Evolutionary conservation across 2,329 filamentous ascomycete genomes (phyloP).

Genomic region (Colletotrichum godetiae): DNA sequence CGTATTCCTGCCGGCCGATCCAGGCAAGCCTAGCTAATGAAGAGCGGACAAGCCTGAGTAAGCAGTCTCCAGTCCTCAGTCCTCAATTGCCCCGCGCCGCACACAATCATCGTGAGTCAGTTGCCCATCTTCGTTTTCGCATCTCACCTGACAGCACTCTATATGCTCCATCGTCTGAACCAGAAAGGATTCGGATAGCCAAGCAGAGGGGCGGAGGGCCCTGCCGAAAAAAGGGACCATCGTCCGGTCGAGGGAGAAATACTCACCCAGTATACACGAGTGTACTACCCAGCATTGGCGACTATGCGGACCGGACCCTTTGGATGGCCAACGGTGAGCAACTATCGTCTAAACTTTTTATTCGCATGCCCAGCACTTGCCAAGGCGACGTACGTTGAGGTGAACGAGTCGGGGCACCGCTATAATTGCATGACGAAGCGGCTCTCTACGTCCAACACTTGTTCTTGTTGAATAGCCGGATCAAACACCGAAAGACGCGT

Average conservation of each 20-base stretch:
- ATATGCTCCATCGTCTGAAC: slow-evolving; percentile 20
- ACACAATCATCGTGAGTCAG: slow-evolving; percentile 24
- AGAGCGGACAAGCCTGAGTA: slow-evolving; percentile 1
- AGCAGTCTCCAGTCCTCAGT: background rate
- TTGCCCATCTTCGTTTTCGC: slow-evolving; percentile 15
- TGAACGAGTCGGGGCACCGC: background rate
- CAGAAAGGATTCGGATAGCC: background rate
- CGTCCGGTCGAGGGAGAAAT: background rate
- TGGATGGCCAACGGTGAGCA: background rate
- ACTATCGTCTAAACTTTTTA: slow-evolving; percentile 13
- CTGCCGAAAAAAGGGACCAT: slow-evolving; percentile 4
- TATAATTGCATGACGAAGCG: background rate
- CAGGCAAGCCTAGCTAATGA: no score
- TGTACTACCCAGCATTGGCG: background rate
- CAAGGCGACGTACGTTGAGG: slow-evolving; percentile 6
- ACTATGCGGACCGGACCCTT: background rate
- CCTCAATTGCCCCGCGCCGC: no score
- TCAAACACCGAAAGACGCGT: background rate
- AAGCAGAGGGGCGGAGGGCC: background rate
- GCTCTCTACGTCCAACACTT: background rate
- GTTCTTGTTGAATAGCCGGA: background rate
- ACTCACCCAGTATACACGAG: background rate
- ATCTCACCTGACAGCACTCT: slow-evolving; percentile 16
- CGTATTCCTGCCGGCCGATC: background rate
- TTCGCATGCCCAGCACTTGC: slow-evolving; percentile 6